Percentiles rank a stretch among this genome's conserved stretches.
Conservation (phyloP, 176 grass and related monocot species). For the Paspalum notatum region DNA sequence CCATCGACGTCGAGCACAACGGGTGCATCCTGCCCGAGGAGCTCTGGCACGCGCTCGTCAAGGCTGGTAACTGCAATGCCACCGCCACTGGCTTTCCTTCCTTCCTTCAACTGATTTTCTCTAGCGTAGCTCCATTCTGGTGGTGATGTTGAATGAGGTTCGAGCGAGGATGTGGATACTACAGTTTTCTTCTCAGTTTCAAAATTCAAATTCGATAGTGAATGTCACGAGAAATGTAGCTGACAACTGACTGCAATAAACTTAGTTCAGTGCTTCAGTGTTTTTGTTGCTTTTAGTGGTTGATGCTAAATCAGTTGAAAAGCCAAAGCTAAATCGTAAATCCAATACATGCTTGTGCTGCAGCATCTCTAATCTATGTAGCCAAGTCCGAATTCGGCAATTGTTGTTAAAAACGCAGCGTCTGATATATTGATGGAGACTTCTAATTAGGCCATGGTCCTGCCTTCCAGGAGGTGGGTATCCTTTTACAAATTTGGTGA, state of each 20-base stretch:
- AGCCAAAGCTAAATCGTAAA: background rate
- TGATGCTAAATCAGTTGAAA: background rate
- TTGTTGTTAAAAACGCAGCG: background rate
- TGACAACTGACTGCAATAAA: background rate
- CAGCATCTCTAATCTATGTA: background rate
- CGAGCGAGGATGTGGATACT: background rate
- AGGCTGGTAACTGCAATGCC: slow-evolving; percentile 71
- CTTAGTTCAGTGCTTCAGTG: background rate
- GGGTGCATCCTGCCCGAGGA: slow-evolving; percentile 91
- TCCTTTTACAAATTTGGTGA: background rate
- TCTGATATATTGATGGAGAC: background rate
- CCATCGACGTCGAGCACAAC: slow-evolving; percentile 93
- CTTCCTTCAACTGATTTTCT: background rate
- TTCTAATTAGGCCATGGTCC: background rate
- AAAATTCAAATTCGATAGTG: background rate
- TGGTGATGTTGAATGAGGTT: background rate
- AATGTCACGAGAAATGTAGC: slow-evolving; percentile 2
- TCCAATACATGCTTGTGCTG: background rate
- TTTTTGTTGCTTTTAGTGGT: slow-evolving; percentile 2
- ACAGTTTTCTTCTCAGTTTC: background rate
- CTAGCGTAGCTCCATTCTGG: background rate
- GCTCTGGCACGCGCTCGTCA: slow-evolving; percentile 81
- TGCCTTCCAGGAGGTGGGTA: background rate
- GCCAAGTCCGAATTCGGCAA: background rate
- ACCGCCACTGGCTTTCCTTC: background rate